Evolutionary conservation across 2,329 filamentous ascomycete genomes (phyloP).

Genomic region (Ophiocordyceps polyrhachis-furcata): DNA sequence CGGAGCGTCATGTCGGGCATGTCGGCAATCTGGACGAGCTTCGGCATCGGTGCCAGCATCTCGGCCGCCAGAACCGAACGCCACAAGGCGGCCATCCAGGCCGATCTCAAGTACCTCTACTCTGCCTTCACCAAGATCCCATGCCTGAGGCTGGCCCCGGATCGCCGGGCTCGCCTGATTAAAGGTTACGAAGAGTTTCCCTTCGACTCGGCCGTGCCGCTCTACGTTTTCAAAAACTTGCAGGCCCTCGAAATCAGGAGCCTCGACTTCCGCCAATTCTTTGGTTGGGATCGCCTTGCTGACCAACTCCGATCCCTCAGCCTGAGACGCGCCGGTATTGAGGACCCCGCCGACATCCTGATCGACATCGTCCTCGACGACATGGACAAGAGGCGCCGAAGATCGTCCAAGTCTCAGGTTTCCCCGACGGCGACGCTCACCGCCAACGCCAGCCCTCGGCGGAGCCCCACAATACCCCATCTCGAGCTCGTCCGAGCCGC

Average conservation of each 20-base stretch:
- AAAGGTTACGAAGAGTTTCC: slow-evolving; percentile 93
- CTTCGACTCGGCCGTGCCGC: slow-evolving; percentile 87
- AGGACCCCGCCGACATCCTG: slow-evolving; percentile 77
- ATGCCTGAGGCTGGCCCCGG: slow-evolving; percentile 73
- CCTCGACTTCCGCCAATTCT: slow-evolving; percentile 92
- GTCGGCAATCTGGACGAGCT: slow-evolving; percentile 78
- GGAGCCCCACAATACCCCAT: slow-evolving; percentile 44
- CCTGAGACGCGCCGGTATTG: slow-evolving; percentile 69
- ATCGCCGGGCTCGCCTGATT: slow-evolving; percentile 79
- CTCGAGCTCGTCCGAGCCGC: slow-evolving; percentile 48
- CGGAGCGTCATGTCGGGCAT: slow-evolving; percentile 95
- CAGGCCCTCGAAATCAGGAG: slow-evolving; percentile 87
- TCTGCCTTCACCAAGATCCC: slow-evolving; percentile 98
- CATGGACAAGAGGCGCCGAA: slow-evolving; percentile 75
- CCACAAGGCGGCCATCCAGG: slow-evolving; percentile 67
- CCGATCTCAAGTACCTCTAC: slow-evolving; percentile 89
- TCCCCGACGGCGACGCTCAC: slow-evolving; percentile 60
- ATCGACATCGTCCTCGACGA: slow-evolving; percentile 92
- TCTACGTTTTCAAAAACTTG: slow-evolving; percentile 95
- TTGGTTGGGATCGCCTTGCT: slow-evolving; percentile 85
- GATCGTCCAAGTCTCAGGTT: slow-evolving; percentile 69
- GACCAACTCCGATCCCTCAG: slow-evolving; percentile 84
- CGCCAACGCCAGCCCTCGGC: slow-evolving; percentile 33
- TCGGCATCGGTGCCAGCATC: slow-evolving; percentile 66
- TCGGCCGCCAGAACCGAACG: slow-evolving; percentile 71